These are phyloP conservation scores for Rhodotorula sp. DNA, from an alignment of 1,284 basidiomycete genomes.

Conservation along the genomic window DNA sequence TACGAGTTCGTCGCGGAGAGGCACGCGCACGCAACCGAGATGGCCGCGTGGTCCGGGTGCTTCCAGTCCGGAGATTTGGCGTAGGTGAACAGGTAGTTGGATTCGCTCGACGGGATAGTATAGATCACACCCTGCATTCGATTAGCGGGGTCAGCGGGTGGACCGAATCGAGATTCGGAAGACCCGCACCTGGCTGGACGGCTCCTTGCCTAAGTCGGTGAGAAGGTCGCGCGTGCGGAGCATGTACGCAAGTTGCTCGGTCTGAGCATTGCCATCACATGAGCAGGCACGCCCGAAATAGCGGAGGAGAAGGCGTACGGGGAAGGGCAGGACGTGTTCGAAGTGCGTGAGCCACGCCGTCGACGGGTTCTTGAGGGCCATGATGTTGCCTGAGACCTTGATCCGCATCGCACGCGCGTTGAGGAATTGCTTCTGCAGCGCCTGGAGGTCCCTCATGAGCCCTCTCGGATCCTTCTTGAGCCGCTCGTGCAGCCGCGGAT, in stretches of 20 bases:
- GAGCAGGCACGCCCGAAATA: too few relatives aligned
- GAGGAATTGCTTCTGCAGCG: slow-evolving; percentile 68
- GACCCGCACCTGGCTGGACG: slow-evolving; percentile 64
- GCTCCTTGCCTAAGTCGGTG: slow-evolving; percentile 72
- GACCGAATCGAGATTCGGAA: neutral
- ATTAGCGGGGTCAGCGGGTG: neutral
- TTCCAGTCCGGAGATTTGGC: slow-evolving; percentile 60
- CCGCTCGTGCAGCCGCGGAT: slow-evolving; percentile 72
- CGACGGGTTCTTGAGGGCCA: slow-evolving; percentile 69
- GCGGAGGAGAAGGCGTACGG: slow-evolving; percentile 53
- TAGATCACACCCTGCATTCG: slow-evolving; percentile 73
- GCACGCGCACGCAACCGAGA: slow-evolving; percentile 77
- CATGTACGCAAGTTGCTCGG: slow-evolving; percentile 64
- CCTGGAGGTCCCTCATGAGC: slow-evolving; percentile 72
- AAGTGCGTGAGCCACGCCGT: slow-evolving; percentile 73
- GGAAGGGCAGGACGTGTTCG: slow-evolving; percentile 54
- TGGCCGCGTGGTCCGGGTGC: slow-evolving; percentile 79
- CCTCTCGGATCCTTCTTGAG: slow-evolving; percentile 72
- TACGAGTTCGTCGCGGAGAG: slow-evolving; percentile 93
- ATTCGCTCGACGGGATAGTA: slow-evolving; percentile 89
- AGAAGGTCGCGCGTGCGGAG: slow-evolving; percentile 70
- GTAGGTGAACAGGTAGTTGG: slow-evolving; percentile 80
- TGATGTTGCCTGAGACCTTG: slow-evolving; percentile 80
- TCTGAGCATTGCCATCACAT: slow-evolving; percentile 51
- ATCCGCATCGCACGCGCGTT: slow-evolving; percentile 79